Base-by-base conservation (phyloP, 805 yeast species). In the Vanderwaltozyma verrucispora region DNA sequence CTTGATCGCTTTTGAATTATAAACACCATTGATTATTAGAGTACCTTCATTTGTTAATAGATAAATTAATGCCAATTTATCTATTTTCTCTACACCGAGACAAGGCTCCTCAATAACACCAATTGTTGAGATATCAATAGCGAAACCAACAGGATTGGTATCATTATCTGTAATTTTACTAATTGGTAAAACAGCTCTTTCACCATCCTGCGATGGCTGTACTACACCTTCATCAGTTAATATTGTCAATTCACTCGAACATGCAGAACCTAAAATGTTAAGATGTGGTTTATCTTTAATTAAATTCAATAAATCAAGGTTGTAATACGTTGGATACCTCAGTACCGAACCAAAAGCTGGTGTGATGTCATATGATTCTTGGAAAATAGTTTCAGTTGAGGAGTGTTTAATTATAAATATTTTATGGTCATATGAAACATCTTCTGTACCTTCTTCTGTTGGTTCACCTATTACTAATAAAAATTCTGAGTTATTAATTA, bases 111-210 rank as follows among this genome's bases (percentile, higher is more conserved):
- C 37, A 2, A 78, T 72, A 1, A 48, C 48, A 1, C 63, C 66
- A 0, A 56, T 54, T 2, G 74, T 62, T 10, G 69, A 62, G 12
- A 77, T 48, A 52, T 85, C 94, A 5, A 84, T 33, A 1, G 74
- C 75, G 10, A 82, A 45, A 5, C 95, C 95, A 17, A 82, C 62
- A 0, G 89, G 77, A 7, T 80, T 70, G 12, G 81, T 71, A 48
- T 85, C 94, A 35, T 71, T 78, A 32, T 72, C 78, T 1, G 78
- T 63, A 2, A 67, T 77, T 8, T 74, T 78, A 50, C 74, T 74
- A 47, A 84, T 63, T 1, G 95, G 95, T 44, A 85, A 63, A 19
- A 75, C 69, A 0, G 95, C 94, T 35, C 82, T 68, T 48, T 74
- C 75, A 4, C 77, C 65, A 50, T 87, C 96, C 47, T 80, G 81